A percentile compares a stretch with the other conserved stretches of the same genome.
Conservation (phyloP, 2,329 filamentous ascomycete species). For the Penicillium digitatum region DNA sequence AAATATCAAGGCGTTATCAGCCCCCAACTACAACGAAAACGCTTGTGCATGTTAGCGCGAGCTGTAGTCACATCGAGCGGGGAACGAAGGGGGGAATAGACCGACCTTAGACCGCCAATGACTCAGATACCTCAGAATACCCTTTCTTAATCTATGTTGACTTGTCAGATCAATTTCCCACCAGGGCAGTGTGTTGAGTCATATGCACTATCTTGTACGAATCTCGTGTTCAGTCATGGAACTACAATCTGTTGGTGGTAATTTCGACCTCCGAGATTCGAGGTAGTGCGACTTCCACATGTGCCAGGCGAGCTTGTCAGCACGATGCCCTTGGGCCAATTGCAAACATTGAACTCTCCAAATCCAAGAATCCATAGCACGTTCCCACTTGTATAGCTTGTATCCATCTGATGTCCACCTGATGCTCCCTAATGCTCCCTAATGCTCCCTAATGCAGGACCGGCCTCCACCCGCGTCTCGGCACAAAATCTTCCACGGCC, state of each 20-base stretch:
- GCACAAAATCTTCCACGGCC: constrained; percentile 54
- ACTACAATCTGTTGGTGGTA: background rate
- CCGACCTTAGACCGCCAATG: constrained; percentile 2
- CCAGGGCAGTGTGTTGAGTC: background rate
- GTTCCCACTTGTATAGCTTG: background rate
- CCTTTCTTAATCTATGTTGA: background rate
- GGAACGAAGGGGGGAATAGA: background rate
- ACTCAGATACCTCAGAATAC: constrained; percentile 1
- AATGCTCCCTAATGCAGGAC: constrained; percentile 18
- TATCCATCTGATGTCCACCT: background rate
- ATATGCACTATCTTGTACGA: background rate
- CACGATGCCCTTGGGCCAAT: too few relatives aligned
- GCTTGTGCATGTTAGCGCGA: background rate
- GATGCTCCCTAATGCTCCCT: too few relatives aligned
- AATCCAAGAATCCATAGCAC: background rate
- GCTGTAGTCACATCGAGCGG: constrained; percentile 1
- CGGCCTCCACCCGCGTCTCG: constrained; percentile 57
- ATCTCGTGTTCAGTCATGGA: background rate
- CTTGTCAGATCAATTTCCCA: background rate
- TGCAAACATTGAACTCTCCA: background rate
- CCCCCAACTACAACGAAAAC: background rate
- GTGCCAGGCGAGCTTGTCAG: too few relatives aligned
- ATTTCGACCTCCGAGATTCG: background rate
- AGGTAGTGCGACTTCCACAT: background rate
- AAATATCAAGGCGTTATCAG: background rate